These are phyloP conservation scores for Fusarium decemcellulare DNA, from an alignment of 2,329 filamentous ascomycete genomes.

Conservation along the genomic window DNA sequence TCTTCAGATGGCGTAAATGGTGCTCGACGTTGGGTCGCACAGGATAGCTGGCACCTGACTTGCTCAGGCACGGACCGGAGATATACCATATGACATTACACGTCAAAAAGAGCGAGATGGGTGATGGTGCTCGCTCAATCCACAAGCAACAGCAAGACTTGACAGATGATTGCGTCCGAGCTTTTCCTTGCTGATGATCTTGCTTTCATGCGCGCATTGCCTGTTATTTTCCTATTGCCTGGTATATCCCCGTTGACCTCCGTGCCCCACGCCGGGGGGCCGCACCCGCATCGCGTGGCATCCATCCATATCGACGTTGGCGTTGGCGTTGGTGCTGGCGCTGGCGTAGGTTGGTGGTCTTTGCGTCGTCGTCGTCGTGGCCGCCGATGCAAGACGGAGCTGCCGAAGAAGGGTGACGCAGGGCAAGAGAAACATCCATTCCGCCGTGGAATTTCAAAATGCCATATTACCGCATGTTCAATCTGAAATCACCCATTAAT, in stretches of 20 bases:
- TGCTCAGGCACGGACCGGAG: slow-evolving; percentile 4
- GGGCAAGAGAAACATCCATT: slow-evolving; percentile 10
- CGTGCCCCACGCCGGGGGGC: background rate
- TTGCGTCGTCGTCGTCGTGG: background rate
- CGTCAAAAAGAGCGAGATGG: background rate
- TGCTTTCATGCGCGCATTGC: background rate
- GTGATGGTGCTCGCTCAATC: no score
- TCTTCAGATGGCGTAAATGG: background rate
- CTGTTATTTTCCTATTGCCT: background rate
- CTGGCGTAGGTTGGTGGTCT: background rate
- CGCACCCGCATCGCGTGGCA: background rate
- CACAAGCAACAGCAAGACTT: background rate
- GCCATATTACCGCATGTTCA: slow-evolving; percentile 4
- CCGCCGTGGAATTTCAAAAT: slow-evolving; percentile 3
- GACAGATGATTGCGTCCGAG: slow-evolving; percentile 3
- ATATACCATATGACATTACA: slow-evolving; percentile 1
- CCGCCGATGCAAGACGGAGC: slow-evolving; percentile 2
- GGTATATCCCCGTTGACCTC: background rate
- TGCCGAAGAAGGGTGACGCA: slow-evolving; percentile 7
- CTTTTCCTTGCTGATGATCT: slow-evolving; percentile 8
- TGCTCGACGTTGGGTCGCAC: slow-evolving; percentile 5
- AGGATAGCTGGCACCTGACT: slow-evolving; percentile 21
- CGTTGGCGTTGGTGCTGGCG: background rate
- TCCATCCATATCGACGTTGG: background rate
- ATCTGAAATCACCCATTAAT: background rate